Evolutionary conservation across 768 basidiomycete genomes (phyloP).

Genomic region (Cystobasidium tubakii): DNA sequence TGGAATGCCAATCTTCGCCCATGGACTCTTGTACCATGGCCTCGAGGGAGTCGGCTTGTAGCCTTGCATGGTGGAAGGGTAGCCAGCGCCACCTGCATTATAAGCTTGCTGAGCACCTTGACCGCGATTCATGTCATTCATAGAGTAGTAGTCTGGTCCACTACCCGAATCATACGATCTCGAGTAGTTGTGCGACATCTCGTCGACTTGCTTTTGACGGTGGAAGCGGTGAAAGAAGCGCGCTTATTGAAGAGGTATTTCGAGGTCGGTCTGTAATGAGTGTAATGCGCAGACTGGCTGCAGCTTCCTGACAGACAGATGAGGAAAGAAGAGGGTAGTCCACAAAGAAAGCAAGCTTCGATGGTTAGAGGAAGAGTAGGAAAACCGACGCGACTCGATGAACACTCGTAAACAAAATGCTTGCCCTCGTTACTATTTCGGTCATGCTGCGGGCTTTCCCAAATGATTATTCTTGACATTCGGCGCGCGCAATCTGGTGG

Average conservation of each 20-base stretch:
- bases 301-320: neutral
- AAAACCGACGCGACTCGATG: neutral
- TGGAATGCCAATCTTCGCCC: slow-evolving; percentile 31
- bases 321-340: neutral
- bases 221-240: neutral
- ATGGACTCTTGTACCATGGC: slow-evolving; percentile 31
- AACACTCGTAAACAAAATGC: neutral
- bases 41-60: neutral
- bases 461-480: neutral
- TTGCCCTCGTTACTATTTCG: neutral
- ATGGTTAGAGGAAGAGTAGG: no score
- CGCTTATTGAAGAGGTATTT: no score
- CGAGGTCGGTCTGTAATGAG: no score
- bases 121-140: slow-evolving; percentile 4
- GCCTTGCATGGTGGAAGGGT: neutral
- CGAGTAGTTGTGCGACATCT: slow-evolving; percentile 12
- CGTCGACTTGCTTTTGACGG: neutral
- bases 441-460: neutral
- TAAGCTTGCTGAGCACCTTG: neutral
- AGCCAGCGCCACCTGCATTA: neutral
- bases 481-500: neutral
- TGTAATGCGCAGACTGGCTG: no score
- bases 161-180: slow-evolving; percentile 8
- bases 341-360: no score
- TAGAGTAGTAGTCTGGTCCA: neutral